These are phyloP conservation scores for Didymella keratinophila DNA, from an alignment of 2,329 filamentous ascomycete species.

Conservation along the genomic window DNA sequence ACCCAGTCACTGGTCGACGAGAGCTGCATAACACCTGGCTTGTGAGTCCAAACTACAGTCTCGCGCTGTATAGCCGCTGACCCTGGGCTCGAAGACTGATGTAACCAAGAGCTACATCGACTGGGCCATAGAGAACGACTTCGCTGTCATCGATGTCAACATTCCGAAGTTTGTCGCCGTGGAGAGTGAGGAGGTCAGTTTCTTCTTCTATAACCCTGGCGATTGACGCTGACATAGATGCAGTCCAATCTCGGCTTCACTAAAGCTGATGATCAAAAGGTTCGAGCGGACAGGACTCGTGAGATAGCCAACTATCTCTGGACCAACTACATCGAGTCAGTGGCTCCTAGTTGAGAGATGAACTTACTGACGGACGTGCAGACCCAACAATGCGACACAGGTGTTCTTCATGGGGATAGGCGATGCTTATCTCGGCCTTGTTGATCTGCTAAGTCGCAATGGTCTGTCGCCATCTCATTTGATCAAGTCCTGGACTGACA, in stretches of 20 bases:
- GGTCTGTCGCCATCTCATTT: conserved; percentile 57
- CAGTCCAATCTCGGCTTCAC: conserved; percentile 42
- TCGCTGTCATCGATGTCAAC: conserved; percentile 90
- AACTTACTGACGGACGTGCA: conserved; percentile 26
- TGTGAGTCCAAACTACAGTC: conserved; percentile 63
- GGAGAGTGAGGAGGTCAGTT: conserved; percentile 60
- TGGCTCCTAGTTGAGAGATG: background rate
- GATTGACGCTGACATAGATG: conserved; percentile 11
- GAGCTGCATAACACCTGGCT: conserved; percentile 88
- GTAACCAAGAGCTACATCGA: conserved; percentile 80
- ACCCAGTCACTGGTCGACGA: conserved; percentile 69
- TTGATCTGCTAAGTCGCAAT: conserved; percentile 79
- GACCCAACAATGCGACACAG: conserved; percentile 69
- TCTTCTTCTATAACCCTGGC: no score
- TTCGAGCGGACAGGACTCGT: conserved; percentile 60
- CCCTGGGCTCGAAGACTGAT: conserved; percentile 71
- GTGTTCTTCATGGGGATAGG: conserved; percentile 89
- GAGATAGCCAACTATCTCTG: conserved; percentile 87
- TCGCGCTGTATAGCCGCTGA: conserved; percentile 53
- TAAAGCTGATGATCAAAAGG: conserved; percentile 58
- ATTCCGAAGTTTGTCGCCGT: conserved; percentile 79
- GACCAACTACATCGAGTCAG: conserved; percentile 92
- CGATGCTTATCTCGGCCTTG: conserved; percentile 84
- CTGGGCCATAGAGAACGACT: conserved; percentile 79
- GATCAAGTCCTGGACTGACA: conserved; percentile 1